Base-by-base conservation (phyloP, 139 green algal genomes). In the Chlamydomonas schloesseri region DNA sequence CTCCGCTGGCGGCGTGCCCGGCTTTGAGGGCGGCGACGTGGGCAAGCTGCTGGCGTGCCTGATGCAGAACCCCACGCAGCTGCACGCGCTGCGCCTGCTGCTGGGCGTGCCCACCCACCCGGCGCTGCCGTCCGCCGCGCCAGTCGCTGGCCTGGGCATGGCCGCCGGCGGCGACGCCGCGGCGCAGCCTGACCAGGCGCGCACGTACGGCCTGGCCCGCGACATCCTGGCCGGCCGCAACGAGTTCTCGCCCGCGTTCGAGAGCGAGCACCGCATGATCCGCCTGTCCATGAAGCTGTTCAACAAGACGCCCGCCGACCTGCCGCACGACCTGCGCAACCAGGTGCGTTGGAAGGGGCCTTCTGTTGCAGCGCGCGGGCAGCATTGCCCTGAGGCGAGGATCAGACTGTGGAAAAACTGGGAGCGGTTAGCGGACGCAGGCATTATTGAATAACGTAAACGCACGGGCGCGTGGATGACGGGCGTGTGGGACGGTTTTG, bases 281-380 rank as follows among this genome's bases (percentile, higher is more conserved):
- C 88, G 93, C 37, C 77, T 97, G 34, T 90, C 83, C 18, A 86
- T 92, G 46, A 97, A 97, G 94, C 88, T 98, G 36, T 97, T 97
- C 92, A 95, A 94, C 89, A 86, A 88, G 71, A 98, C 95, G 13
- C 95, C 95, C 17, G 90, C 91, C 18, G 91, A 97, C 73, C 91
- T 98, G 84, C 95, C 95, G 3, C 42, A 62, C 0, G 90, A 96
- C 81, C 73, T 97, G 73, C 89, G 90, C 23, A 69, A 88, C 47
- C 91, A 92, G 69, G 42, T 50, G 42, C 42, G 42, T 50, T 8
- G 42, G 42, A 8, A 13, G 5, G 42, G 42, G 42, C 42, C n/a
- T n/a, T n/a, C n/a, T n/a, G n/a, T n/a, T n/a, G n/a, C n/a, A n/a
- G n/a, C n/a, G n/a, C n/a, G n/a, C n/a, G n/a, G n/a, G n/a, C n/a